phyloP scores from a whole-genome alignment of 306 rosid species.

The Crotalaria pallida region DNA sequence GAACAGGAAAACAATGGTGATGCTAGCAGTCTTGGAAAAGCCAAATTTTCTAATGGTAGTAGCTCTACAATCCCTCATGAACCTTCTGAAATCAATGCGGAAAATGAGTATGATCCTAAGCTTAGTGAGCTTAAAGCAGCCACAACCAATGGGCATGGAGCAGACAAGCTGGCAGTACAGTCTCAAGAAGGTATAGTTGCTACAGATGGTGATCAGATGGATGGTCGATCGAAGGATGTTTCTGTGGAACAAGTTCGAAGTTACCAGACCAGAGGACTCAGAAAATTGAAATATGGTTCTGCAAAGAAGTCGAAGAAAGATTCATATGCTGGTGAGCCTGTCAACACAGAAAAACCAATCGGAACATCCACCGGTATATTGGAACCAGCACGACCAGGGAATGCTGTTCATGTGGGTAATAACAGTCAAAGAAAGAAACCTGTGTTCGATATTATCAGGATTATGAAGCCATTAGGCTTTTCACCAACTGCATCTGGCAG shows the following conservation, averaged over 20 bases:
- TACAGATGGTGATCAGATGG: constrained; percentile 21
- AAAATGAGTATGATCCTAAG: constrained; percentile 66
- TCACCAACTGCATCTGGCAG: constrained; percentile 42
- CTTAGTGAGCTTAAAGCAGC: constrained; percentile 74
- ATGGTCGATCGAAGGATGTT: constrained; percentile 38
- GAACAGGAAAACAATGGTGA: constrained; percentile 34
- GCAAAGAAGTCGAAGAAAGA: constrained; percentile 80
- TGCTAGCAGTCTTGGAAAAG: constrained; percentile 17
- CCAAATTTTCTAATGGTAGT: constrained; percentile 27
- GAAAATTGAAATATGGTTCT: constrained; percentile 74
- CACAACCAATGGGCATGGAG: constrained; percentile 27
- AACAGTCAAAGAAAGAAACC: constrained; percentile 27
- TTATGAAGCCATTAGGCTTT: constrained; percentile 66
- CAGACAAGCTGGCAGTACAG: constrained; percentile 41
- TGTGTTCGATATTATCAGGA: constrained; percentile 48
- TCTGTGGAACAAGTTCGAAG: constrained; percentile 32
- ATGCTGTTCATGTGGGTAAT: constrained; percentile 31
- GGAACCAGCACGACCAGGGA: constrained; percentile 23
- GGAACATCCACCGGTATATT: constrained; percentile 22
- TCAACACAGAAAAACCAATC: constrained; percentile 31
- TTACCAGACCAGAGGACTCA: constrained; percentile 57
- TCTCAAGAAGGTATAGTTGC: constrained; percentile 34
- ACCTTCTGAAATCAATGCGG: constrained; percentile 28
- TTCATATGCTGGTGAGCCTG: constrained; percentile 28
- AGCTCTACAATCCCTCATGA: constrained; percentile 15